These are phyloP conservation scores for Trichosporon ovoides DNA, from an alignment of 1,284 basidiomycete species.

Conservation along the genomic window DNA sequence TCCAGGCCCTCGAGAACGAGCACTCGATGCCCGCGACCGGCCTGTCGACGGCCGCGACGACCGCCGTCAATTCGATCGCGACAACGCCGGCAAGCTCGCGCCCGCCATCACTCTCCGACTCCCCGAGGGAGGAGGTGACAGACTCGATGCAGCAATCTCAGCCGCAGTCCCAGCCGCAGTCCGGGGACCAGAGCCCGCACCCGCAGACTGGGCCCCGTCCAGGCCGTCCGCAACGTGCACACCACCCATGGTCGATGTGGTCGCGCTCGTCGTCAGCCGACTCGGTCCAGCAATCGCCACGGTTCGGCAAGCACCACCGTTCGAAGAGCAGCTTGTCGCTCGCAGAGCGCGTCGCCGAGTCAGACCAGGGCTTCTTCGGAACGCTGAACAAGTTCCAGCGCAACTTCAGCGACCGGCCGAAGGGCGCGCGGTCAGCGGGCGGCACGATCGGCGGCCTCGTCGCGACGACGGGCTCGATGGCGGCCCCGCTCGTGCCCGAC, in stretches of 20 bases:
- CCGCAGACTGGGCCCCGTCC: not conserved
- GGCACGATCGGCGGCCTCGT: slow-evolving; percentile 71
- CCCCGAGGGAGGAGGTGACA: not conserved
- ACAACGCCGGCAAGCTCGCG: slow-evolving; percentile 40
- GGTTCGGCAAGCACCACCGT: not conserved
- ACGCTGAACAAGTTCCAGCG: slow-evolving; percentile 2
- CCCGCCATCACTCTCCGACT: slow-evolving; percentile 19
- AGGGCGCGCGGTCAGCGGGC: slow-evolving; percentile 56
- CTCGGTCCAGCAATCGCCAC: not conserved
- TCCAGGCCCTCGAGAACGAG: slow-evolving; percentile 1
- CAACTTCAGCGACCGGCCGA: slow-evolving; percentile 49
- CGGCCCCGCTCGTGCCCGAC: slow-evolving; percentile 58
- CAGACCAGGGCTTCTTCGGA: slow-evolving; percentile 7
- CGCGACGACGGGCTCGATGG: slow-evolving; percentile 62
- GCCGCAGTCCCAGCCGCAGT: not conserved
- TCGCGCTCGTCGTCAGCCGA: not conserved
- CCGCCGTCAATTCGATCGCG: not conserved
- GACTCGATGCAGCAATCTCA: not conserved
- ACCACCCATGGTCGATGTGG: not conserved
- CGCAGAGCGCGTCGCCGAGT: not conserved
- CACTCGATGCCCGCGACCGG: not conserved
- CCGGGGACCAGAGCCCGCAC: not conserved
- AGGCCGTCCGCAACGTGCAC: not conserved
- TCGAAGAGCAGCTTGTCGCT: slow-evolving; percentile 5
- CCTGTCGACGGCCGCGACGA: not conserved